Percentiles rank a stretch among this genome's conserved stretches.
Evolutionary conservation across 768 basidiomycete species (phyloP).

Genomic region (Inosperma sp.): DNA sequence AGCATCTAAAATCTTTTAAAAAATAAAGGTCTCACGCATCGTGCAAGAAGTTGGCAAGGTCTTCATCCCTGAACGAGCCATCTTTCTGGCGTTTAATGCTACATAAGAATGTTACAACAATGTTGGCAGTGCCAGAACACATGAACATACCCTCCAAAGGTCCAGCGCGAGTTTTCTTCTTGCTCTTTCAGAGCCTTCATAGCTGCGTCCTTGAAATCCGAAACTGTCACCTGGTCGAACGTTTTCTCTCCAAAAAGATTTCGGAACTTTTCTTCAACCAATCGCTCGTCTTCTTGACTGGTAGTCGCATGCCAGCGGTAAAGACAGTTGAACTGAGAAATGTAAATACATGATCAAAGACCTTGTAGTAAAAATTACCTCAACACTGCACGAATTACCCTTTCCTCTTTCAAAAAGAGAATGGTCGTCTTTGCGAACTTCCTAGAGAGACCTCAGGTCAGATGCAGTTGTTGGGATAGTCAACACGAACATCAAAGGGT

Average conservation of each 20-base stretch:
- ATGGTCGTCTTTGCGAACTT: slow-evolving; percentile 62
- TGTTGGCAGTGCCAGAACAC: background rate
- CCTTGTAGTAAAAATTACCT: too few species aligned
- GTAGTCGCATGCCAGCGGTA: slow-evolving; percentile 86
- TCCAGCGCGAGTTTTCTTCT: slow-evolving; percentile 56
- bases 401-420: slow-evolving; percentile 70
- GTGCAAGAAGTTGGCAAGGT: slow-evolving; percentile 63
- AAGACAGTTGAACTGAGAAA: slow-evolving; percentile 82
- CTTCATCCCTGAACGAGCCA: slow-evolving; percentile 62
- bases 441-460: slow-evolving; percentile 32
- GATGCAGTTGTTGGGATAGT: too few species aligned
- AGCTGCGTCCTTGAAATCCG: slow-evolving; percentile 51
- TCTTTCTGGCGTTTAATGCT: slow-evolving; percentile 60
- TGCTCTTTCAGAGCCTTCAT: slow-evolving; percentile 35
- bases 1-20: background rate
- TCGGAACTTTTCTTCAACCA: slow-evolving; percentile 50
- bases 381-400: slow-evolving; percentile 79
- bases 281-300: slow-evolving; percentile 64
- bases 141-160: slow-evolving; percentile 52
- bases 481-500: slow-evolving; percentile 57
- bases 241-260: slow-evolving; percentile 51
- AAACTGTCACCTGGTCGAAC: slow-evolving; percentile 39
- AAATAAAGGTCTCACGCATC: slow-evolving; percentile 48
- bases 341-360: too few species aligned
- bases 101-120: background rate